Evolutionary conservation across 2,329 filamentous ascomycete species (phyloP).

Genomic region (Trichoderma sp.): DNA sequence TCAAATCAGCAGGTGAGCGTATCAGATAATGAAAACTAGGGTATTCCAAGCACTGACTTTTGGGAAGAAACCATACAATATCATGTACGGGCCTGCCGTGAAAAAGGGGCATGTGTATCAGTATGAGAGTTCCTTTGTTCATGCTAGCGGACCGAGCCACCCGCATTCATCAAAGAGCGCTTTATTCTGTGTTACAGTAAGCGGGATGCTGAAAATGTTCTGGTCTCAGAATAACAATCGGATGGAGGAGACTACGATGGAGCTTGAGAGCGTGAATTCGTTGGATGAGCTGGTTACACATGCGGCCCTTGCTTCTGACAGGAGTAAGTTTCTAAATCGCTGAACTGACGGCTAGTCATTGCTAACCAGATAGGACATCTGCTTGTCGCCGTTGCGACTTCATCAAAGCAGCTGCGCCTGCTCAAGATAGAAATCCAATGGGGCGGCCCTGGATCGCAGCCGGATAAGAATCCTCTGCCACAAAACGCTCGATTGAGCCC

Average conservation of each 20-base stretch:
- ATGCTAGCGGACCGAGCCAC: conserved; percentile 71
- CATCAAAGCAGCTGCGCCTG: conserved; percentile 71
- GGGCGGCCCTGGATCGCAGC: conserved; percentile 57
- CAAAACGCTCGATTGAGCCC: conserved; percentile 52
- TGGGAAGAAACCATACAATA: conserved; percentile 46
- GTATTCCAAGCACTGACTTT: conserved; percentile 8
- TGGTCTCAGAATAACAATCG: conserved; percentile 74
- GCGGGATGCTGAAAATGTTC: conserved; percentile 72
- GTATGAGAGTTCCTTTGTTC: conserved; percentile 67
- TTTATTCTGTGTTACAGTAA: conserved; percentile 73
- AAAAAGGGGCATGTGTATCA: conserved; percentile 65
- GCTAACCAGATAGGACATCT: conserved; percentile 50
- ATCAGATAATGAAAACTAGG: no score
- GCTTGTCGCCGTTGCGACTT: conserved; percentile 67
- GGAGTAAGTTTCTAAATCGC: conserved; percentile 52
- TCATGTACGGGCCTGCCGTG: conserved; percentile 62
- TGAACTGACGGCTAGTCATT: not conserved
- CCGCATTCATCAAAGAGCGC: conserved; percentile 71
- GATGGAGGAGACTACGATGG: conserved; percentile 71
- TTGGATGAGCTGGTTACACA: conserved; percentile 79
- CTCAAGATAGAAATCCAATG: conserved; percentile 75
- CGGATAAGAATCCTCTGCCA: conserved; percentile 56
- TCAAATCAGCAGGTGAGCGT: conserved; percentile 42
- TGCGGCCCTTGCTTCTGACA: conserved; percentile 73
- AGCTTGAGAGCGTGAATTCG: conserved; percentile 71